Percentiles rank a stretch among this genome's conserved stretches.
phyloP scores from a whole-genome alignment of 805 yeast species.

The Ogataea kodamae region DNA sequence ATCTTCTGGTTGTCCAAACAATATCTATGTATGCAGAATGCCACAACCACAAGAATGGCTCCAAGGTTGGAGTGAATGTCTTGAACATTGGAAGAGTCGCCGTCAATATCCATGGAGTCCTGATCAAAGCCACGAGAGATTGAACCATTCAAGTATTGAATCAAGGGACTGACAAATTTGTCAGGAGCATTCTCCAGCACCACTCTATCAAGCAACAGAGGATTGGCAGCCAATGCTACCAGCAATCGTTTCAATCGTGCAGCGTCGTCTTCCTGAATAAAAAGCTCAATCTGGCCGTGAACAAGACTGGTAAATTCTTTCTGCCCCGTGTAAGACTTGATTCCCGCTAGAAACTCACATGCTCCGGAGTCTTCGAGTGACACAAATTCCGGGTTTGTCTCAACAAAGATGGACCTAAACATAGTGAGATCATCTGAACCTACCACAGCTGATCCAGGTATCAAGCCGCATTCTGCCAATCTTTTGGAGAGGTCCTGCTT shows the following conservation, averaged over 20 bases:
- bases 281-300: conserved; percentile 30
- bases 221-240: conserved; percentile 45
- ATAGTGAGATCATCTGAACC: conserved; percentile 3
- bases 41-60: conserved; percentile 47
- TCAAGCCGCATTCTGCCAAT: conserved; percentile 22
- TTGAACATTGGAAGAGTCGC: conserved; percentile 57
- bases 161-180: conserved; percentile 40
- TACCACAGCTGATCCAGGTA: conserved; percentile 16
- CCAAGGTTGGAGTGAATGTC: conserved; percentile 71
- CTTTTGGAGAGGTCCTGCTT: conserved; percentile 18
- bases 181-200: conserved; percentile 44
- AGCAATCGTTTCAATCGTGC: conserved; percentile 48
- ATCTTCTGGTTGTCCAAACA: conserved; percentile 12
- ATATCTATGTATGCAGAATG: conserved; percentile 16
- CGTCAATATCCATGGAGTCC: conserved; percentile 32
- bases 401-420: conserved; percentile 28
- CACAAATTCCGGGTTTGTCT: conserved; percentile 45
- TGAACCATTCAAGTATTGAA: conserved; percentile 50
- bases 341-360: conserved; percentile 43
- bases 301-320: conserved; percentile 38
- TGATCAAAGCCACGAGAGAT: conserved; percentile 19
- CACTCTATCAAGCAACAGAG: conserved; percentile 40
- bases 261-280: conserved; percentile 40
- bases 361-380: conserved; percentile 53
- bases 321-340: conserved; percentile 46